These are phyloP conservation scores for Malassezia sp. DNA, from an alignment of 1,284 basidiomycete species.

Conservation along the genomic window DNA sequence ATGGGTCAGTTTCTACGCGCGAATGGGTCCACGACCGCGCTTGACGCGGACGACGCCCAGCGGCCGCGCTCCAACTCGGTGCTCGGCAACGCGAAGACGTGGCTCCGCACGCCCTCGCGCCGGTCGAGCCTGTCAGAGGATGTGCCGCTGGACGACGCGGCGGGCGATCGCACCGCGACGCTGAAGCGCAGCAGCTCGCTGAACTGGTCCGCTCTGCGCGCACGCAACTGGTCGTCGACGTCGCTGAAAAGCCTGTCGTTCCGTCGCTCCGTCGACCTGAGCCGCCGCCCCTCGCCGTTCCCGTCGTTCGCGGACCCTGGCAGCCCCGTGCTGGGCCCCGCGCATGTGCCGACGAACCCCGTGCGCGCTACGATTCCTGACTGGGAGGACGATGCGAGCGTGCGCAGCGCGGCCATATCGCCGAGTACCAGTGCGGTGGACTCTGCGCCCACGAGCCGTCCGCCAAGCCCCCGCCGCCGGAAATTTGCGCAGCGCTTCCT, in stretches of 20 bases:
- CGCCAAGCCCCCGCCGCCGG: background rate
- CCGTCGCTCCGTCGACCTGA: background rate
- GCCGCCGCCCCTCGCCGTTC: no score
- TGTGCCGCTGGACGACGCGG: background rate
- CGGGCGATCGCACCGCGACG: background rate
- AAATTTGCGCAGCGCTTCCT: constrained; percentile 10
- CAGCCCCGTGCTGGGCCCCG: no score
- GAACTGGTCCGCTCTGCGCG: constrained; percentile 1
- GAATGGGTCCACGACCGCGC: no score
- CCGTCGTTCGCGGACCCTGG: no score
- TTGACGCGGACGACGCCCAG: no score
- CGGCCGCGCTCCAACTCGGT: background rate
- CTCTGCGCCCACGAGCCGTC: background rate
- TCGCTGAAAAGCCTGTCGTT: background rate
- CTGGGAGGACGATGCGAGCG: no score
- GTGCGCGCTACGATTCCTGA: no score
- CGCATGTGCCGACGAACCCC: no score
- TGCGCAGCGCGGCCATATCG: no score
- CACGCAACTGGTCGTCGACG: constrained; percentile 1
- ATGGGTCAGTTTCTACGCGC: no score
- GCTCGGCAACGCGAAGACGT: background rate
- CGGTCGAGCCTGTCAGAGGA: background rate
- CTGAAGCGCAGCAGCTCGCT: constrained; percentile 7
- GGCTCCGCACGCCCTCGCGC: background rate
- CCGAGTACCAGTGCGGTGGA: no score